These are phyloP conservation scores for Pezizomycotina sp. DNA, from an alignment of 2,329 filamentous ascomycete species.

Conservation along the genomic window DNA sequence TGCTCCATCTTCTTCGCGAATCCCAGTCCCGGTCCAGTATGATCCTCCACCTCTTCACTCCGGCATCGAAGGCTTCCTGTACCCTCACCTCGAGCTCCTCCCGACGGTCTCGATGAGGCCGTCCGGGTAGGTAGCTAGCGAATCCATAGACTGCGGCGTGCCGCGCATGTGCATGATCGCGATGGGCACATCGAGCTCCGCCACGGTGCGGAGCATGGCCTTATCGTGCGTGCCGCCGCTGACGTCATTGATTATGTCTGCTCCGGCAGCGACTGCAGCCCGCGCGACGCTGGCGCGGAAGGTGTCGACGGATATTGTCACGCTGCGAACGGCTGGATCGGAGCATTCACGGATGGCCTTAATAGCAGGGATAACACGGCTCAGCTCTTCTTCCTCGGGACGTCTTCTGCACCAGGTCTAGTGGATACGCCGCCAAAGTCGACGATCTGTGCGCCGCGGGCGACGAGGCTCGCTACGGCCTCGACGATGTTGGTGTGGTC, in stretches of 20 bases:
- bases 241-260: constrained; percentile 89
- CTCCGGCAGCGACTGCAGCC: constrained; percentile 58
- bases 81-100: constrained; percentile 55
- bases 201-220: constrained; percentile 67
- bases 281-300: constrained; percentile 73
- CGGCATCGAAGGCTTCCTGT: constrained; percentile 56
- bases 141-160: constrained; percentile 64
- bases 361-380: constrained; percentile 66
- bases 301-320: constrained; percentile 60
- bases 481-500: constrained; percentile 36
- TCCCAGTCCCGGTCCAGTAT: constrained; percentile 86
- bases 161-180: constrained; percentile 90
- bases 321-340: constrained; percentile 35
- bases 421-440: constrained; percentile 92
- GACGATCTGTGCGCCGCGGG: constrained; percentile 61
- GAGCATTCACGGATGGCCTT: constrained; percentile 49
- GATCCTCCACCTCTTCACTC: constrained; percentile 82
- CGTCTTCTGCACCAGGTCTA: constrained; percentile 53
- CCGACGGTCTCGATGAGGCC: constrained; percentile 49
- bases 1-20: constrained; percentile 75
- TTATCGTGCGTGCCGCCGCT: constrained; percentile 65
- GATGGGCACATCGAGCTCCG: constrained; percentile 59
- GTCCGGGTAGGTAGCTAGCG: constrained; percentile 47
- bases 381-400: constrained; percentile 58
- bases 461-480: constrained; percentile 46